These are phyloP conservation scores for Aspergillus hancockii DNA, from an alignment of 495 filamentous ascomycete genomes.

Conservation along the genomic window DNA sequence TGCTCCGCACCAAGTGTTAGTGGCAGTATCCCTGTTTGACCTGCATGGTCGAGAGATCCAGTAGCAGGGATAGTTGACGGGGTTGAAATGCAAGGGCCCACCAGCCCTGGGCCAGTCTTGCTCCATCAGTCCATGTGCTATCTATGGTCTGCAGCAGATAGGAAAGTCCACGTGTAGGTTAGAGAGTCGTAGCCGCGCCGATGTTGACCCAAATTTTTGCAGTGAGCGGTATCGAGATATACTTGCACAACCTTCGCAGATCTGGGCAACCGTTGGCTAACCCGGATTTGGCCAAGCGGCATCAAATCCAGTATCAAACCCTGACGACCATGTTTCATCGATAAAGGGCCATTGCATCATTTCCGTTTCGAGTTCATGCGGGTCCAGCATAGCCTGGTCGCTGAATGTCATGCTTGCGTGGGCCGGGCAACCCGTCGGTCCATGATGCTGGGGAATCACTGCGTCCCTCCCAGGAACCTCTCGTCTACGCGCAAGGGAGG, in stretches of 20 bases:
- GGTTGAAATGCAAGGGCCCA: too few species aligned
- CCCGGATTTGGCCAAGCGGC: constrained; percentile 20
- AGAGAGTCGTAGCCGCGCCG: too few species aligned
- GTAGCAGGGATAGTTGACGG: too few species aligned
- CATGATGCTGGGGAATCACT: background rate
- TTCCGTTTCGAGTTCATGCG: constrained; percentile 39
- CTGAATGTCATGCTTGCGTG: constrained; percentile 9
- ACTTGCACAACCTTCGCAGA: background rate
- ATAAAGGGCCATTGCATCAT: constrained; percentile 51
- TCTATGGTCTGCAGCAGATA: too few species aligned
- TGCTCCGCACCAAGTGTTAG: too few species aligned
- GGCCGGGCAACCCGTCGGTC: background rate
- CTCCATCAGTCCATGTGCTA: too few species aligned
- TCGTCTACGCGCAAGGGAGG: constrained; percentile 3
- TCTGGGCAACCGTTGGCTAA: background rate
- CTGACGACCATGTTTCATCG: constrained; percentile 43
- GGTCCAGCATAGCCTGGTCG: constrained; percentile 14
- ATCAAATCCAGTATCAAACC: constrained; percentile 42
- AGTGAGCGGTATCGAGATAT: background rate
- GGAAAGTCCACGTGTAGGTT: too few species aligned
- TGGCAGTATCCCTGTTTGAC: too few species aligned
- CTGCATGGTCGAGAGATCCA: too few species aligned
- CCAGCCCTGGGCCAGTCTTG: too few species aligned
- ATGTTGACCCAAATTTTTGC: too few species aligned
- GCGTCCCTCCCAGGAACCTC: constrained; percentile 6